Evolutionary conservation across 495 filamentous ascomycete genomes (phyloP).

Genomic region (Trypethelium eluteriae): DNA sequence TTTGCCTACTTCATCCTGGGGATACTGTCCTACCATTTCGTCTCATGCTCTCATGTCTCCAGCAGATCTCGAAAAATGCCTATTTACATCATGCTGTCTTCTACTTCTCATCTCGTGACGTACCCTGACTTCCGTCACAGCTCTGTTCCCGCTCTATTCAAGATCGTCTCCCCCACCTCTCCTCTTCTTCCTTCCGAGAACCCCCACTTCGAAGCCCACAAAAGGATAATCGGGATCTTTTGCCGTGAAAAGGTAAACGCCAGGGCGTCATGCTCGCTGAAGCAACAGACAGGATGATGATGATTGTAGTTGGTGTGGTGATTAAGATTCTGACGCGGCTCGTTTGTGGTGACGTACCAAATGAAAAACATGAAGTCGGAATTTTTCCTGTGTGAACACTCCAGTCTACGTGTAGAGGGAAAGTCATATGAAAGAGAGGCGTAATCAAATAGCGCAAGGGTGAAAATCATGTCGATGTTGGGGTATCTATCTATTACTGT

Average conservation of each 20-base stretch:
- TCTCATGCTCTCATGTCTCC: too few relatives aligned
- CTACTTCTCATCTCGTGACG: too few relatives aligned
- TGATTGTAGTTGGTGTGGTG: background rate
- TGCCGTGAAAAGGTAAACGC: background rate
- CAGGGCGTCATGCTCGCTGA: slow-evolving; percentile 7
- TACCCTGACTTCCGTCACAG: too few relatives aligned
- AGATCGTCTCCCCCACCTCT: background rate
- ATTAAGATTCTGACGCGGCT: background rate
- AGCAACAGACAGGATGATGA: background rate
- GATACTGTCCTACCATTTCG: too few relatives aligned
- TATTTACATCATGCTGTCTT: background rate
- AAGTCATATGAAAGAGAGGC: background rate
- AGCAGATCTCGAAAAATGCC: background rate
- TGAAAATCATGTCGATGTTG: background rate
- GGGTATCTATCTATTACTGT: slow-evolving; percentile 10
- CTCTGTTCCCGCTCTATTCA: background rate
- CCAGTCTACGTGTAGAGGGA: background rate
- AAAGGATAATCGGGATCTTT: background rate
- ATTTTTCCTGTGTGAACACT: slow-evolving; percentile 1
- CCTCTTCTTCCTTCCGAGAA: too few relatives aligned
- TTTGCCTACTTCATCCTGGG: too few relatives aligned
- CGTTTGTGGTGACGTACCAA: too few relatives aligned
- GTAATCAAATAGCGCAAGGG: too few relatives aligned
- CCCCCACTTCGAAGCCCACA: background rate
- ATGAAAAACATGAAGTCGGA: background rate